These are phyloP conservation scores for Phellinidium pouzarii DNA, from an alignment of 1,284 basidiomycete species.

Conservation along the genomic window DNA sequence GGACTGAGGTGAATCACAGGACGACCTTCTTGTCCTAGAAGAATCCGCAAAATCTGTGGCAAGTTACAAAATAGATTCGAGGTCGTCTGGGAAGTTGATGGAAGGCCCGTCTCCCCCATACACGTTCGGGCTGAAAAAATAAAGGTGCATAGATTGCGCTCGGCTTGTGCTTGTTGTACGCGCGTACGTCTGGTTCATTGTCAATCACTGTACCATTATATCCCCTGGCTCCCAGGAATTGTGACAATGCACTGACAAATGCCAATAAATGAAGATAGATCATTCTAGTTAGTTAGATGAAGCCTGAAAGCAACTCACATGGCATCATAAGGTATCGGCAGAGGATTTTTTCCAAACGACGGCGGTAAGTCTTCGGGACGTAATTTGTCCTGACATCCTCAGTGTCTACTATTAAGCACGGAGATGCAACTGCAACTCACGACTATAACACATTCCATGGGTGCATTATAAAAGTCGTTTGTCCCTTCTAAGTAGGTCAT, in stretches of 20 bases:
- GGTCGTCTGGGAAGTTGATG: background rate
- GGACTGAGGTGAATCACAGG: conserved; percentile 8
- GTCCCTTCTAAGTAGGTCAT: background rate
- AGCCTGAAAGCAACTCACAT: conserved; percentile 10
- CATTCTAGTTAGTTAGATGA: background rate
- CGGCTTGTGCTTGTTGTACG: background rate
- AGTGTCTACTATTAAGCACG: background rate
- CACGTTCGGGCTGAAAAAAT: background rate
- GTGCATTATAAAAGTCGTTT: background rate
- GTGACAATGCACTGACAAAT: conserved; percentile 14
- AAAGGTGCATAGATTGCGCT: background rate
- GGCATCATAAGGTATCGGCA: conserved; percentile 18
- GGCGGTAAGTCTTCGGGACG: conserved; percentile 15
- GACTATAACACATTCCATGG: conserved; percentile 13
- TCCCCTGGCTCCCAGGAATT: conserved; percentile 7
- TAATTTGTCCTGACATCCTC: conserved; percentile 11
- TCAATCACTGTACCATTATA: conserved; percentile 17
- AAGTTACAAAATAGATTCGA: background rate
- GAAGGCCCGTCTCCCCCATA: conserved; percentile 5
- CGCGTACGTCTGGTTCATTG: conserved; percentile 4
- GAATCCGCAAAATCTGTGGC: conserved; percentile 10
- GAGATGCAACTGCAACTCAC: background rate
- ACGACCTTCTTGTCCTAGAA: background rate
- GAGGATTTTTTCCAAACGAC: conserved; percentile 10
- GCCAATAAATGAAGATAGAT: background rate